A percentile compares a stretch with the other conserved stretches of the same genome.
Evolutionary conservation across 768 basidiomycete genomes (phyloP).

Genomic region (Tulasnella sp.): DNA sequence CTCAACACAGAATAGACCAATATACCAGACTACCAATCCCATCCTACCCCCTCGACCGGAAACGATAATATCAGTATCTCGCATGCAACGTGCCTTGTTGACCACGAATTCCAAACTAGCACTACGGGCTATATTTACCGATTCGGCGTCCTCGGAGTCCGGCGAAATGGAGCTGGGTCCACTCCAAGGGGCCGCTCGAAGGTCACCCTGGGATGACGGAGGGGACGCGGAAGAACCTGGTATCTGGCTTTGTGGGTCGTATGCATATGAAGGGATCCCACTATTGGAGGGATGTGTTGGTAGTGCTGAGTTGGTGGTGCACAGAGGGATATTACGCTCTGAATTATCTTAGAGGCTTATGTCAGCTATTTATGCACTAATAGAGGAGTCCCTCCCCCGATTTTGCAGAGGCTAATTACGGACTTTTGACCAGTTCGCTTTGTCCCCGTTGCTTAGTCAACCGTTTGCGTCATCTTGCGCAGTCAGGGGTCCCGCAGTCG

Average conservation of each 20-base stretch:
- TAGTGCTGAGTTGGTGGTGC: conserved; percentile 47
- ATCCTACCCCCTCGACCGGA: conserved; percentile 39
- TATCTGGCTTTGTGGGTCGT: conserved; percentile 62
- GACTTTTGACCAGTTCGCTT: no score
- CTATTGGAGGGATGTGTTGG: conserved; percentile 69
- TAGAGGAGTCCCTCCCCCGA: no score
- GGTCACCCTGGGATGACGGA: neutral
- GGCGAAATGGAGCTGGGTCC: conserved; percentile 31
- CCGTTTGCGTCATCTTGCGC: no score
- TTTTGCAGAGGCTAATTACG: no score
- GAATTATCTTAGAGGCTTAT: no score
- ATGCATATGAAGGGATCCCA: conserved; percentile 59
- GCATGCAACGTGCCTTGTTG: conserved; percentile 51
- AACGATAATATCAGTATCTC: conserved; percentile 43
- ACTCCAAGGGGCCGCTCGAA: conserved; percentile 39
- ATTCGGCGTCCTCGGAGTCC: conserved; percentile 22
- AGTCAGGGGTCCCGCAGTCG: no score
- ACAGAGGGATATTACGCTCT: conserved; percentile 24
- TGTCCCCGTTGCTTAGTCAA: no score
- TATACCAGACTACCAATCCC: conserved; percentile 69
- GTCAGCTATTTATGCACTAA: no score
- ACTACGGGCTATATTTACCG: conserved; percentile 34
- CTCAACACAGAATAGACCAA: conserved; percentile 25
- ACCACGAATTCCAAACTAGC: conserved; percentile 41
- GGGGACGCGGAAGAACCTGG: conserved; percentile 30